Evolutionary conservation across 768 basidiomycete genomes (phyloP).

Genomic region (Rhodosporidiobolus odoratus): DNA sequence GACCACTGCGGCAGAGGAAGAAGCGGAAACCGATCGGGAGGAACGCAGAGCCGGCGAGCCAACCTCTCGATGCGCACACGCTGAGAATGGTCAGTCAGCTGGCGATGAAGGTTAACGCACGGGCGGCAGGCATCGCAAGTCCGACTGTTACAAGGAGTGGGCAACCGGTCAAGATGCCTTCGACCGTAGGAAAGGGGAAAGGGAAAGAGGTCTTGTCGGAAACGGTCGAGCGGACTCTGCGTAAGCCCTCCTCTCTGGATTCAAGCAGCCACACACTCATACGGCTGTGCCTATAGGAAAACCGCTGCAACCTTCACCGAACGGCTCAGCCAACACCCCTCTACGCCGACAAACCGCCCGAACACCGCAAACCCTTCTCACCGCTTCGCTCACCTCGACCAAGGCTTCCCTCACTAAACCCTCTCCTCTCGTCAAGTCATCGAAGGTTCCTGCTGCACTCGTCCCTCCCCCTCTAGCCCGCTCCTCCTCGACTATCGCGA

Average conservation of each 20-base stretch:
- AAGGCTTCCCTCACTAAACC: not conserved
- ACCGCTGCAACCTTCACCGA: not conserved
- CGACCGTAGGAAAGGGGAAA: not conserved
- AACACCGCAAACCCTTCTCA: not conserved
- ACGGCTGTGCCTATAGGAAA: not conserved
- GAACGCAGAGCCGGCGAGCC: not conserved
- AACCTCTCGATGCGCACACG: conserved; percentile 13
- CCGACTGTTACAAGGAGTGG: not conserved
- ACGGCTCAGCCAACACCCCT: not conserved
- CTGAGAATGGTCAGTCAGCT: conserved; percentile 16
- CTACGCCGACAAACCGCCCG: not conserved
- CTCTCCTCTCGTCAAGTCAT: not conserved
- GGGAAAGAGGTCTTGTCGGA: not conserved
- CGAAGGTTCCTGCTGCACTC: not conserved
- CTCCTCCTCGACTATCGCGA: not conserved
- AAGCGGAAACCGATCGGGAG: not conserved
- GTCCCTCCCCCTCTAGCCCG: not conserved
- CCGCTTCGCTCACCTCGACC: not conserved
- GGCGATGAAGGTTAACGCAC: conserved; percentile 9
- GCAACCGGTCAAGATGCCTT: not conserved
- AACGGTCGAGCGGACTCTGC: not conserved
- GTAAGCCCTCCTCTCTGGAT: not conserved
- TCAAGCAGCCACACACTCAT: no score
- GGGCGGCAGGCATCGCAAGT: not conserved
- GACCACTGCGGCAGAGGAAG: conserved; percentile 3